Conservation (phyloP, 2,329 filamentous ascomycete genomes). For the Aureobasidium sp. region DNA sequence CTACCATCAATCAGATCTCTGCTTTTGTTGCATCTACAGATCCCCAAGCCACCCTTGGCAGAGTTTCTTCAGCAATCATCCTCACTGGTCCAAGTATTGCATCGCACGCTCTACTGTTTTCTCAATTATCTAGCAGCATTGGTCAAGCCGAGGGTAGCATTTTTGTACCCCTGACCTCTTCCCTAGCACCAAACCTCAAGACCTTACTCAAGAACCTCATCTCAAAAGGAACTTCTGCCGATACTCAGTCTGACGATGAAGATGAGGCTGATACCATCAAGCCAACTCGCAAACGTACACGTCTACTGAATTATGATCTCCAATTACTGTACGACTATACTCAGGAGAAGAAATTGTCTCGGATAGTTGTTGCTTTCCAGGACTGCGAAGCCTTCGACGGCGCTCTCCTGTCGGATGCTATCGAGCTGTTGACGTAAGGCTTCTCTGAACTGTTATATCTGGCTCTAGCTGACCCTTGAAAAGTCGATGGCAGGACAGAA, state of each 20-base stretch:
- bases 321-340: constrained; percentile 60
- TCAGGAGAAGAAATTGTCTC: constrained; percentile 45
- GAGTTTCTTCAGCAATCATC: constrained; percentile 64
- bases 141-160: constrained; percentile 32
- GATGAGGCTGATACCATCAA: constrained; percentile 42
- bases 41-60: constrained; percentile 28
- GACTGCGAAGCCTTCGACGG: constrained; percentile 79
- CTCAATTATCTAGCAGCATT: constrained; percentile 51
- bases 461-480: neutral
- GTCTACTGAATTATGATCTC: constrained; percentile 71
- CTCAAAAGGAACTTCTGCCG: constrained; percentile 51
- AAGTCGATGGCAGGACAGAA: constrained; percentile 64
- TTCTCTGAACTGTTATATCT: no score
- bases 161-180: constrained; percentile 62
- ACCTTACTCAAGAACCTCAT: constrained; percentile 66
- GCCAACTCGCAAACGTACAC: constrained; percentile 46
- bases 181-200: constrained; percentile 68
- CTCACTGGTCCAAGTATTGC: constrained; percentile 73
- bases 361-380: constrained; percentile 66
- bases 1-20: constrained; percentile 32
- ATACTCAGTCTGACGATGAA: constrained; percentile 41
- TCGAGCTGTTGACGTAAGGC: constrained; percentile 59
- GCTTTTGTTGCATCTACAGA: constrained; percentile 26
- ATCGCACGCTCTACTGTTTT: constrained; percentile 66
- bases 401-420: constrained; percentile 61